Conservation (phyloP, 2,329 filamentous ascomycete species). For the Coniella vitis region DNA sequence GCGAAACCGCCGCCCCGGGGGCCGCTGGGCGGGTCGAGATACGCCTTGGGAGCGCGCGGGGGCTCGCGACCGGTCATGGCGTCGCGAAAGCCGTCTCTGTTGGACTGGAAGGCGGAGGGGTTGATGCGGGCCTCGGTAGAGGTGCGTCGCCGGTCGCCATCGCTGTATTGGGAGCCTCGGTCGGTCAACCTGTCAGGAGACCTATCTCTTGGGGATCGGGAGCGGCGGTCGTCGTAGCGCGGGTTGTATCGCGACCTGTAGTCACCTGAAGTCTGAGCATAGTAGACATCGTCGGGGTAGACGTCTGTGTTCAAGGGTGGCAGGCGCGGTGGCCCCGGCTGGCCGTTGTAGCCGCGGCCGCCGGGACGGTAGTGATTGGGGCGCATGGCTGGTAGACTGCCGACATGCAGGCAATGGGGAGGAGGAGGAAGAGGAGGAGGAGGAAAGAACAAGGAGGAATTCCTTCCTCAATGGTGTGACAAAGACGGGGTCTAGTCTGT, state of each 20-base stretch:
- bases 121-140: constrained; percentile 51
- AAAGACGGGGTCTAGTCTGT: no score
- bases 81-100: constrained; percentile 52
- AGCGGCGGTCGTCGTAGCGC: constrained; percentile 59
- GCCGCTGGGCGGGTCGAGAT: constrained; percentile 62
- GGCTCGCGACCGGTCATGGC: constrained; percentile 57
- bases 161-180: constrained; percentile 46
- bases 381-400: constrained; percentile 9
- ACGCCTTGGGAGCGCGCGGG: constrained; percentile 73
- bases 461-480: no score
- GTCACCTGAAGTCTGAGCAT: constrained; percentile 23
- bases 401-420: neutral
- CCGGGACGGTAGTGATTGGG: constrained; percentile 14
- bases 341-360: constrained; percentile 12
- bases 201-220: constrained; percentile 60
- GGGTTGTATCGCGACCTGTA: constrained; percentile 49
- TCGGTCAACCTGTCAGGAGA: constrained; percentile 60
- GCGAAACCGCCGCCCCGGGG: constrained; percentile 61
- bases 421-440: neutral
- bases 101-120: constrained; percentile 52
- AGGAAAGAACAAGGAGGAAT: neutral
- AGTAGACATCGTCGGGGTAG: constrained; percentile 13
- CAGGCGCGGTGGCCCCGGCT: constrained; percentile 10
- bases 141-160: constrained; percentile 65
- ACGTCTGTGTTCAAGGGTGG: constrained; percentile 13